phyloP scores from a whole-genome alignment of 2,329 filamentous ascomycete species.

The Aspergillus sp. region DNA sequence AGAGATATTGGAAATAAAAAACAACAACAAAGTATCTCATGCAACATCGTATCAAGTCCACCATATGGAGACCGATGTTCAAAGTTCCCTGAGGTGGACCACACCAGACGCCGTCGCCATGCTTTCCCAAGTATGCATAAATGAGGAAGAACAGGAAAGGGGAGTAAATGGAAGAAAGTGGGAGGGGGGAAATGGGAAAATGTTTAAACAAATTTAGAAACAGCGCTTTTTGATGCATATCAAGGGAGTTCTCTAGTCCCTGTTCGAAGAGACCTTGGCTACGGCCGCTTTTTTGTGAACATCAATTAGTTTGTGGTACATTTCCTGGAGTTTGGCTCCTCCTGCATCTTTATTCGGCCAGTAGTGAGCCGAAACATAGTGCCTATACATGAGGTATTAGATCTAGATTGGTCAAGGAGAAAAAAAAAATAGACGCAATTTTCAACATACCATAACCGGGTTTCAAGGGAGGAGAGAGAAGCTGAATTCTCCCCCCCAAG shows the following conservation, averaged over 20 bases:
- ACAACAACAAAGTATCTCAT: slow-evolving; percentile 15
- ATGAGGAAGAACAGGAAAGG: slow-evolving; percentile 15
- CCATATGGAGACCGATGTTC: background rate
- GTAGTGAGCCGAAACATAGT: slow-evolving; percentile 45
- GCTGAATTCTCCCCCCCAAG: slow-evolving; percentile 39
- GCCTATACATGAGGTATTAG: slow-evolving; percentile 29
- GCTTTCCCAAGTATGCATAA: slow-evolving; percentile 30
- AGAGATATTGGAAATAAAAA: slow-evolving; percentile 11
- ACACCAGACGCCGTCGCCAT: slow-evolving; percentile 30
- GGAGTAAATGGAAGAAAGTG: background rate
- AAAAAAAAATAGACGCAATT: background rate
- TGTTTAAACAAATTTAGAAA: slow-evolving; percentile 18
- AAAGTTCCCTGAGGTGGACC: slow-evolving; percentile 16
- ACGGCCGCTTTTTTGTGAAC: slow-evolving; percentile 26
- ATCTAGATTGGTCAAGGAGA: background rate
- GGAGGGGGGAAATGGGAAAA: slow-evolving; percentile 10
- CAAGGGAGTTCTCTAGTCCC: slow-evolving; percentile 20
- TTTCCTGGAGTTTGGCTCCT: slow-evolving; percentile 36
- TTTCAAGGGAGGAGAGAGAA: slow-evolving; percentile 42
- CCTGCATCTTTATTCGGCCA: slow-evolving; percentile 48
- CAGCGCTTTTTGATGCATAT: slow-evolving; percentile 14
- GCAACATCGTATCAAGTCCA: slow-evolving; percentile 24
- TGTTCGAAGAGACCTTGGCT: slow-evolving; percentile 25
- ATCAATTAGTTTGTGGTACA: slow-evolving; percentile 40
- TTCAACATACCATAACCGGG: slow-evolving; percentile 44